Percentiles rank a stretch among this genome's conserved stretches.
These are phyloP conservation scores for Hymenoscyphus albidus DNA, from an alignment of 2,329 filamentous ascomycete genomes.

Conservation along the genomic window DNA sequence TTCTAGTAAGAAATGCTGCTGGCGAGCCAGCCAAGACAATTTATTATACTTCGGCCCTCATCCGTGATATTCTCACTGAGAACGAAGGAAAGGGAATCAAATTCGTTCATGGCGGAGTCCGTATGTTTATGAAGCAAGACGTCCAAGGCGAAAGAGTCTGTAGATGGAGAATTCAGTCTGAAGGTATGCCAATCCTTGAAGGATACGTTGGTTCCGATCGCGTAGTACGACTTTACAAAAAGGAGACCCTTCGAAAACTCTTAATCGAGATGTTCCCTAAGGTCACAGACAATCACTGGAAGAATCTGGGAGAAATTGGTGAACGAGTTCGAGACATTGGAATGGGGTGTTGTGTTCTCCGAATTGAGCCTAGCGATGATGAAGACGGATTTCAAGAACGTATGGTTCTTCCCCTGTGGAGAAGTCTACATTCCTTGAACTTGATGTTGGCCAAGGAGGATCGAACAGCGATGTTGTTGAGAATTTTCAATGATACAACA, in stretches of 20 bases:
- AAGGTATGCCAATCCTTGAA: conserved; percentile 87
- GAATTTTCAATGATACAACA: conserved; percentile 85
- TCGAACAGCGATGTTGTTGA: conserved; percentile 82
- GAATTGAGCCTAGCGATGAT: conserved; percentile 69
- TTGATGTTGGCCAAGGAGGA: conserved; percentile 99
- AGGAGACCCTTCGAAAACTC: conserved; percentile 75
- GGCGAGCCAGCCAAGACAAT: conserved; percentile 90
- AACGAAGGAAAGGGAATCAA: conserved; percentile 92
- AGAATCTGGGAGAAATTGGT: conserved; percentile 80
- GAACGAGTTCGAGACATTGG: conserved; percentile 73
- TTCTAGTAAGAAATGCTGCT: conserved; percentile 91
- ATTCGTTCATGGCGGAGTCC: conserved; percentile 94
- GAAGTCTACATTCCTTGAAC: conserved; percentile 86
- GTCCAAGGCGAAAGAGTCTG: conserved; percentile 82
- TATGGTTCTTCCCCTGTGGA: conserved; percentile 90
- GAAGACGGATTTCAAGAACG: conserved; percentile 64
- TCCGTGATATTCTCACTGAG: conserved; percentile 76
- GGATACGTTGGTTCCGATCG: conserved; percentile 81
- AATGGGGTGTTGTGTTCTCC: conserved; percentile 89
- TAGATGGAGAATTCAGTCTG: conserved; percentile 91
- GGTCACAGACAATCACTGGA: conserved; percentile 70
- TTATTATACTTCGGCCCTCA: conserved; percentile 87
- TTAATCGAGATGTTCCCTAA: conserved; percentile 97
- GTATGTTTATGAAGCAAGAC: conserved; percentile 99
- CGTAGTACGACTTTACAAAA: conserved; percentile 69